Evolutionary conservation across 192 early-diverging fungal genomes (phyloP).

Genomic region (Coemansia sp.): DNA sequence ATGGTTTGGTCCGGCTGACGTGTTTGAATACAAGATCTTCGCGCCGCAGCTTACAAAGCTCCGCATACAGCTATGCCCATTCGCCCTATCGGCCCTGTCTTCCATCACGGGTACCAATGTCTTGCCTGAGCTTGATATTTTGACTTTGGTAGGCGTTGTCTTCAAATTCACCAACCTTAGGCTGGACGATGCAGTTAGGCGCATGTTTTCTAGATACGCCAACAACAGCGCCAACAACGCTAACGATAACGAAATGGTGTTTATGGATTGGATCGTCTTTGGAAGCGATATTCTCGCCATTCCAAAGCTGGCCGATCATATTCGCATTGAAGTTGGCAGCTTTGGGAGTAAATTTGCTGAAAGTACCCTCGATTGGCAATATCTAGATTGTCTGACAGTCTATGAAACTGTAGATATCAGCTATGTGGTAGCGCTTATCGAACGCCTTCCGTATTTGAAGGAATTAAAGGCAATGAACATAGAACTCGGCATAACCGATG

Average conservation of each 20-base stretch:
- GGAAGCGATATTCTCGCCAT: neutral
- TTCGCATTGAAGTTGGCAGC: neutral
- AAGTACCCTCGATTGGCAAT: neutral
- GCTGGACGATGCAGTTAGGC: neutral
- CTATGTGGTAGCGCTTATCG: neutral
- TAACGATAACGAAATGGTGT: neutral
- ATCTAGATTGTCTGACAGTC: neutral
- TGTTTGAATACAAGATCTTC: neutral
- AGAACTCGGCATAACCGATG: neutral
- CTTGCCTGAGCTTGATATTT: neutral
- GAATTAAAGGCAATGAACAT: neutral
- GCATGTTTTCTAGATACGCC: neutral
- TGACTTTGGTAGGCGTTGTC: neutral
- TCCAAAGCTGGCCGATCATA: neutral
- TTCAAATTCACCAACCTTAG: neutral
- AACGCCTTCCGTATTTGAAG: neutral
- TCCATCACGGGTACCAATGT: neutral
- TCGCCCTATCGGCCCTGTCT: neutral
- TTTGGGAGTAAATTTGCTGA: neutral
- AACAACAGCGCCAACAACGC: neutral
- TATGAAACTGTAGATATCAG: neutral
- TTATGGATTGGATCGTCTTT: neutral
- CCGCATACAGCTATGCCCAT: neutral
- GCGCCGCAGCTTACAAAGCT: neutral
- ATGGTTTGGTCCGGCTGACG: neutral